Evolutionary conservation across 371 early-diverging fungal genomes (phyloP).

Genomic region (Thermomucor indicae-seudaticae): DNA sequence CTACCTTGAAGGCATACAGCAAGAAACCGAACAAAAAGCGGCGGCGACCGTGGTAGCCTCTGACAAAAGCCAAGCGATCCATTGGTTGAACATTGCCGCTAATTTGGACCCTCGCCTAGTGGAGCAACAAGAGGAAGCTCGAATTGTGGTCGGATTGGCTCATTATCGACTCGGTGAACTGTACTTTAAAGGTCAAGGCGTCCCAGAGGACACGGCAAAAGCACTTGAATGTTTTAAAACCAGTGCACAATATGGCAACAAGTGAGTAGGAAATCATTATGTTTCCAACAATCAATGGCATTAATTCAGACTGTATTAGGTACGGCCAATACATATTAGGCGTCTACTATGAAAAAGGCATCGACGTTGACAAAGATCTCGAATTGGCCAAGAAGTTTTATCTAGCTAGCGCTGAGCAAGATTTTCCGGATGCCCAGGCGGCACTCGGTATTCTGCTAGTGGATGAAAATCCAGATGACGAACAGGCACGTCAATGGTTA

Average conservation of each 20-base stretch:
- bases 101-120: neutral
- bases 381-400: slow-evolving; percentile 18
- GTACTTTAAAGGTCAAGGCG: slow-evolving; percentile 35
- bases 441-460: slow-evolving; percentile 37
- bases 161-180: slow-evolving; percentile 40
- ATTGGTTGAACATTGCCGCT: slow-evolving; percentile 16
- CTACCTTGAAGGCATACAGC: slow-evolving; percentile 11
- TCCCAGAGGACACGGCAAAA: slow-evolving; percentile 22
- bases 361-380: slow-evolving; percentile 23
- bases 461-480: slow-evolving; percentile 10
- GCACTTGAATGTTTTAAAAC: slow-evolving; percentile 27
- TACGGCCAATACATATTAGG: slow-evolving; percentile 46
- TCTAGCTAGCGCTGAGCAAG: slow-evolving; percentile 17
- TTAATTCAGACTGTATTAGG: slow-evolving; percentile 14
- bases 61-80: slow-evolving; percentile 9
- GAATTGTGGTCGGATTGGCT: slow-evolving; percentile 13
- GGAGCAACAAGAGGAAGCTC: neutral
- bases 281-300: neutral
- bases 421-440: slow-evolving; percentile 42
- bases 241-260: slow-evolving; percentile 36
- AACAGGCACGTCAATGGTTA: slow-evolving; percentile 36
- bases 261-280: slow-evolving; percentile 18
- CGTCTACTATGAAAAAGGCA: slow-evolving; percentile 40
- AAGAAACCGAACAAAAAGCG: neutral
- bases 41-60: too few species aligned